Evolutionary conservation across 108 stramenopile genomes (phyloP), one percentile per base, ranked within the genome.

Genomic region (Pinguiococcus pyrenoidosus): DNA sequence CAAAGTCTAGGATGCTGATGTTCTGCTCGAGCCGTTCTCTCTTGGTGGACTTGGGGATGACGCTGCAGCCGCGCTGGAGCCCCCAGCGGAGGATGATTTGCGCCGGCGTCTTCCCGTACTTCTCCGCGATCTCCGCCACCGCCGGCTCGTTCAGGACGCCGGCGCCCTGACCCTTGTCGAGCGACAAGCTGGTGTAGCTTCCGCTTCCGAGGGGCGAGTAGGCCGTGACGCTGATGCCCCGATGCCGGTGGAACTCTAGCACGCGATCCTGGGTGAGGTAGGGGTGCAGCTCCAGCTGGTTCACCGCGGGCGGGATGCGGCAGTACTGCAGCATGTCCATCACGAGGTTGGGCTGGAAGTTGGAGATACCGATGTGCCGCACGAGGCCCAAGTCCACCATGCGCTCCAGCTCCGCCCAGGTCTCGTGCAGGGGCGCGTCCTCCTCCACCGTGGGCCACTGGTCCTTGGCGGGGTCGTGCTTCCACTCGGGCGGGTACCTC

Each of bases 401-500:
- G 12, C 53, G 61, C 59, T 90, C 84, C 83, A 90, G 83, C 3
- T 75, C 81, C 37, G 37, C 7, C 72, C 74, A 92, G 1, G 90
- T 92, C 26, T 72, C 56, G 24, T 65, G 45, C 32, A 73, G 82
- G 42, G 54, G 32, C 2, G n/a, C 10, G 20, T 76, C 35, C 10
- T 18, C 28, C 23, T 47, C 44, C 16, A 68, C 80, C n/a, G 81
- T 41, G 0, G 82, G 81, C 75, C 80, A 13, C 17, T 56, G 21
- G 3, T 36, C 36, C 14, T 42, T 18, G 6, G 29, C 22, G 4
- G 54, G 51, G 54, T 92, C 87, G 42, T 79, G 74, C 2, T 54
- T 66, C 90, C 90, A 92, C 68, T 87, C 90, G 0, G 90, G 90
- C 16, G 90, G 90, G 56, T 92, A 91, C 44, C 83, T 78, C 24